A percentile compares a stretch with the other conserved stretches of the same genome.
These are phyloP conservation scores for Linaria vulgaris DNA, from an alignment of 257 asterid species.

Conservation along the genomic window DNA sequence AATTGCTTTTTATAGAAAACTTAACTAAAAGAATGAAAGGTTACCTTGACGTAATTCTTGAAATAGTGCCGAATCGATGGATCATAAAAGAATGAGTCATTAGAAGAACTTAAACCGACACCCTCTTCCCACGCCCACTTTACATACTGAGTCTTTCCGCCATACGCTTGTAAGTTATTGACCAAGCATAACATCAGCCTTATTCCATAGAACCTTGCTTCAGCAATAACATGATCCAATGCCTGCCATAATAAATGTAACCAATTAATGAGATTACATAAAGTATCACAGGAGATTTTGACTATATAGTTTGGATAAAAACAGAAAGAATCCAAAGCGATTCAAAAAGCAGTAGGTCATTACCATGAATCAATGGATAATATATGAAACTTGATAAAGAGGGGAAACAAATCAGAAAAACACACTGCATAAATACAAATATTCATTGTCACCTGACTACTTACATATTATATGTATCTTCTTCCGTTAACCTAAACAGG, in stretches of 20 bases:
- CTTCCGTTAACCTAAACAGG: conserved; percentile 1
- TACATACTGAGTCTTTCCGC: conserved; percentile 94
- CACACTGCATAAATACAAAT: neutral
- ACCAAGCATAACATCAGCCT: conserved; percentile 80
- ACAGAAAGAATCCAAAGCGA: conserved; percentile 1
- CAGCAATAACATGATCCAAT: conserved; percentile 91
- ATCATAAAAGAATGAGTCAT: conserved; percentile 96
- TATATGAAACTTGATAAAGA: neutral
- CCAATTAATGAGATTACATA: conserved; percentile 19
- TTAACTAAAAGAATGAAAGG: conserved; percentile 14
- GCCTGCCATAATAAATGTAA: conserved; percentile 48
- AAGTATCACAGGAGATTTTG: conserved; percentile 13
- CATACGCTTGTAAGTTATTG: conserved; percentile 93
- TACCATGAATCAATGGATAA: conserved; percentile 22
- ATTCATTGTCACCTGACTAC: conserved; percentile 13
- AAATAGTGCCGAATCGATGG: conserved; percentile 87
- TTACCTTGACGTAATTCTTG: conserved; percentile 87
- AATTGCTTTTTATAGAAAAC: conserved; percentile 1
- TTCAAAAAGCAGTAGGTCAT: conserved; percentile 21
- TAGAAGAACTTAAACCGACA: conserved; percentile 86
- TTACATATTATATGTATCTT: conserved; percentile 20
- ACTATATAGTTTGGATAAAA: conserved; percentile 5
- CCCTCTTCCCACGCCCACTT: conserved; percentile 99
- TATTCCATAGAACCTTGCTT: conserved; percentile 67
- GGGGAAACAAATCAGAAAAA: conserved; percentile 8